Evolutionary conservation across 2,329 filamentous ascomycete genomes (phyloP).

Genomic region (Alternaria tenuissima): DNA sequence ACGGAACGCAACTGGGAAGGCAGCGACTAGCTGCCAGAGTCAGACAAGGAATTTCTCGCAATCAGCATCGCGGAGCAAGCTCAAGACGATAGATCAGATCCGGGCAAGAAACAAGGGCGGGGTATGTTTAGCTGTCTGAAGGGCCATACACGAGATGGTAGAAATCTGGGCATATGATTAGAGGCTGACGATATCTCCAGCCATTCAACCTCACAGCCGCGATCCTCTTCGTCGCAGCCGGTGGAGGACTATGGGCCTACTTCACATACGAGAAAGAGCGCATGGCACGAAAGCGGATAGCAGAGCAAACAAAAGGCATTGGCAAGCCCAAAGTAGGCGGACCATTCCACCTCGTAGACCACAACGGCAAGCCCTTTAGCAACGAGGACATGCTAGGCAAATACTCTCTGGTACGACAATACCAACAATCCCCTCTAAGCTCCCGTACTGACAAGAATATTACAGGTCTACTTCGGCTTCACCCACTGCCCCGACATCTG

Average conservation of each 20-base stretch:
- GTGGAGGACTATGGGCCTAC: constrained; percentile 81
- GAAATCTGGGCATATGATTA: neutral
- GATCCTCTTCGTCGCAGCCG: constrained; percentile 81
- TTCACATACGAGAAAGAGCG: constrained; percentile 93
- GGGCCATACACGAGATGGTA: neutral
- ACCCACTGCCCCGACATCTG: constrained; percentile 98
- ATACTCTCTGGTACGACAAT: constrained; percentile 73
- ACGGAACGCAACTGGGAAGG: constrained; percentile 1
- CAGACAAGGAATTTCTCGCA: constrained; percentile 39
- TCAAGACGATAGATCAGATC: constrained; percentile 50
- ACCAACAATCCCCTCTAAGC: neutral
- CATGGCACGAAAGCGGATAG: constrained; percentile 86
- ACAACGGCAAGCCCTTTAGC: constrained; percentile 79
- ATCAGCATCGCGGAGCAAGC: constrained; percentile 36
- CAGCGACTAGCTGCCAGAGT: constrained; percentile 11
- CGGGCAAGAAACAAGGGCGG: constrained; percentile 46
- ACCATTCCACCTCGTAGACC: constrained; percentile 80
- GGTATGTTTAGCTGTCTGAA: constrained; percentile 28
- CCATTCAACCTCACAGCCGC: constrained; percentile 96
- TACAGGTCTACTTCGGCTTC: constrained; percentile 95
- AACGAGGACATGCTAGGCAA: constrained; percentile 85
- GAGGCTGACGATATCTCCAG: constrained; percentile 53
- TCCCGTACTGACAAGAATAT: constrained; percentile 9
- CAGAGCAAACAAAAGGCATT: constrained; percentile 91
- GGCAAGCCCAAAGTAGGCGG: constrained; percentile 94